Percentiles rank a stretch among this genome's conserved stretches.
Conservation (phyloP, 768 basidiomycete species). For the Suillus sp. region DNA sequence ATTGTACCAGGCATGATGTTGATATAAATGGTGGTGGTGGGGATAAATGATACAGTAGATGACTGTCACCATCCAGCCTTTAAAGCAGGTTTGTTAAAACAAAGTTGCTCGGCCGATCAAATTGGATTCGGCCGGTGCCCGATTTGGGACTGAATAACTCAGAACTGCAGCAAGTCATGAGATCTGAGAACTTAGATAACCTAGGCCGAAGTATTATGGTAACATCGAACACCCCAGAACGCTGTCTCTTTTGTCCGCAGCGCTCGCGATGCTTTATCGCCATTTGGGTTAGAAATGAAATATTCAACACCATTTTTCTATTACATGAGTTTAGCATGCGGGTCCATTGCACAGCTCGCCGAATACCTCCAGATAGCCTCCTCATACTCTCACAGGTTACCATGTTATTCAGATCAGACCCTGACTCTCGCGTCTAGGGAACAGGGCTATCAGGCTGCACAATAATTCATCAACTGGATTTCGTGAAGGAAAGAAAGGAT, state of each 20-base stretch:
- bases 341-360: not conserved
- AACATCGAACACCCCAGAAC: no score
- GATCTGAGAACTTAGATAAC: not conserved
- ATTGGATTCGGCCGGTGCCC: not conserved
- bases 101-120: conserved; percentile 5
- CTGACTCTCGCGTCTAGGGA: not conserved
- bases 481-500: not conserved
- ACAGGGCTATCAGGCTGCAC: not conserved
- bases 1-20: conserved; percentile 55
- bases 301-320: not conserved
- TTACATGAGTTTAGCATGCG: not conserved
- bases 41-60: conserved; percentile 8
- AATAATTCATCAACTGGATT: not conserved
- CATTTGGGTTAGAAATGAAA: not conserved
- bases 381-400: not conserved
- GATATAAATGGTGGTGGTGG: conserved; percentile 10
- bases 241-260: conserved; percentile 6
- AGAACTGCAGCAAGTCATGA: not conserved
- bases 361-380: not conserved
- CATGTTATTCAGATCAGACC: not conserved
- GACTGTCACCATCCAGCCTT: not conserved
- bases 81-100: conserved; percentile 11
- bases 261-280: conserved; percentile 1
- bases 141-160: conserved; percentile 1
- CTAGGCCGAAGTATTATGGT: no score